Conservation (phyloP, 2,329 filamentous ascomycete species). For the Botrytis cinerea region DNA sequence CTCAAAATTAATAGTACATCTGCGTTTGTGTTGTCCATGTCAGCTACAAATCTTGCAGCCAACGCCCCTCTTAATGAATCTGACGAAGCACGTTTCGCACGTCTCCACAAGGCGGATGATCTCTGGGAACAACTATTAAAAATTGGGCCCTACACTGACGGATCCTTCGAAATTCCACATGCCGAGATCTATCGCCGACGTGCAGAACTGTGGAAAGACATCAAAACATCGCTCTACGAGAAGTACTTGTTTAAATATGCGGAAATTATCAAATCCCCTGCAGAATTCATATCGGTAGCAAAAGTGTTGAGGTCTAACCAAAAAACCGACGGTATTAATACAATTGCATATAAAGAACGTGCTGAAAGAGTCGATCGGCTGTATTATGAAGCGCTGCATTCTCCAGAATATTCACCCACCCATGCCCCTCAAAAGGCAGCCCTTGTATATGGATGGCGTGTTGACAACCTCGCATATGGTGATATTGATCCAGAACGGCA, state of each 20-base stretch:
- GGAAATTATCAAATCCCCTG: background rate
- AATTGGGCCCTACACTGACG: background rate
- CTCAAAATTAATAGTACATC: background rate
- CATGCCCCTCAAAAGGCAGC: background rate
- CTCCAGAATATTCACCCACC: slow-evolving; percentile 15
- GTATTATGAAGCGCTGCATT: slow-evolving; percentile 15
- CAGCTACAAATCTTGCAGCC: slow-evolving; percentile 6
- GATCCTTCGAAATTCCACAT: slow-evolving; percentile 14
- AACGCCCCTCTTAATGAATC: background rate
- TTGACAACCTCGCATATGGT: slow-evolving; percentile 14
- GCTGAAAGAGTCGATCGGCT: slow-evolving; percentile 14
- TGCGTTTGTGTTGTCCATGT: slow-evolving; percentile 18
- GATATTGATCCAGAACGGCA: slow-evolving; percentile 17
- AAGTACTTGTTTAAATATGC: slow-evolving; percentile 18
- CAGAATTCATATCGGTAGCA: slow-evolving; percentile 17
- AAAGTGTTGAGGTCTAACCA: slow-evolving; percentile 16
- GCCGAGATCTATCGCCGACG: slow-evolving; percentile 16
- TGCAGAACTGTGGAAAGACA: slow-evolving; percentile 4
- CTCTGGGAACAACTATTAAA: slow-evolving; percentile 5
- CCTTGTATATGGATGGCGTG: slow-evolving; percentile 15
- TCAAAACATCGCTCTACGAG: slow-evolving; percentile 5
- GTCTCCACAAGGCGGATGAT: slow-evolving; percentile 10
- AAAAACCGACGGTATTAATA: slow-evolving; percentile 16
- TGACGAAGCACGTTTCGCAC: slow-evolving; percentile 4
- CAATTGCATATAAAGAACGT: slow-evolving; percentile 18